Base-by-base conservation (phyloP, 176 grass and related monocot species). In the Oryza coarctata region DNA sequence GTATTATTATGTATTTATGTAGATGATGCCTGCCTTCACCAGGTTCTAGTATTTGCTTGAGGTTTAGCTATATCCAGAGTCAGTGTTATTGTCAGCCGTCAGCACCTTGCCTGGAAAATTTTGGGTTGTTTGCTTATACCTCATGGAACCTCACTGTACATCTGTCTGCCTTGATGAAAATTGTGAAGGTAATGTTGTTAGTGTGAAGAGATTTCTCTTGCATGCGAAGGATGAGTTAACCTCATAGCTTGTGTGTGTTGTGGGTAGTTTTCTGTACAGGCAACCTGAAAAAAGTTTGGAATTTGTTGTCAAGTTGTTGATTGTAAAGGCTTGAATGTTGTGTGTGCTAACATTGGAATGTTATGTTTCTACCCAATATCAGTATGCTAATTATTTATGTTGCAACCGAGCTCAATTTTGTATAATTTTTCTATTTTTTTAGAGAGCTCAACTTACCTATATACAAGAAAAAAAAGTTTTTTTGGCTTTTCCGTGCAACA, bases 281-380 rank as follows among this genome's bases (percentile, higher is more conserved):
- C 52, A 52, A 33, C 22, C 22, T 75, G 32, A 23, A 75, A 15
- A 73, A 8, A 17, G 60, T 66, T 65, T 50, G 61, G 31, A 83
- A 38, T 5, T 65, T 38, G 22, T 22, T 66, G 40, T 65, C 26
- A 36, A 45, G 11, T 38, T 29, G 12, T 82, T 73, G 1, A 18
- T 3, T 63, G 52, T 73, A 17, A 83, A 65, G 17, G 17, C 23
- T 36, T 14, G 58, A 63, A 12, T 40, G 11, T 22, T 22, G 18
- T 49, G 57, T 63, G 9, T 82, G 69, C 78, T 39, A 81, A 40
- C n/a, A 22, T 30, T 60, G 49, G 43, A 70, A 13, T 28, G 20
- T 20, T 28, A 8, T 69, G 44, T 36, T n/a, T 79, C 4, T 28
- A 5, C n/a, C 27, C 9, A 60, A 60, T 60, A 60, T 31, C 45